A percentile compares a stretch with the other conserved stretches of the same genome.
Conservation (phyloP, 805 yeast genomes). For the Ogataea saltuana region DNA sequence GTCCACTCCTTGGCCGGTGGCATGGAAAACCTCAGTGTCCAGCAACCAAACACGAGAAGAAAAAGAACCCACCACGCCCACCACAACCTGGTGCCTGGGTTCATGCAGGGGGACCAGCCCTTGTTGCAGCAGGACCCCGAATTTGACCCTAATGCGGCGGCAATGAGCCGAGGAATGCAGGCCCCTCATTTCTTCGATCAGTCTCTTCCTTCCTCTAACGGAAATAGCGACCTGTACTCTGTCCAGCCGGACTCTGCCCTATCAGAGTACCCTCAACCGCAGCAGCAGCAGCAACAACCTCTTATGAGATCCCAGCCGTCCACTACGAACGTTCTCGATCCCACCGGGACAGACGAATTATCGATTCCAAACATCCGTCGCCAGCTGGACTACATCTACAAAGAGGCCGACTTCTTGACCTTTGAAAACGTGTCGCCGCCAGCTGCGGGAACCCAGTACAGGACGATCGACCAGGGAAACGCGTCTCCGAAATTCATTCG, state of each 20-base stretch:
- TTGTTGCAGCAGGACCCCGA: slow-evolving; percentile 10
- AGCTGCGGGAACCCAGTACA: slow-evolving; percentile 68
- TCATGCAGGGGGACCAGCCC: slow-evolving; percentile 9
- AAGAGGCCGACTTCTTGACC: slow-evolving; percentile 57
- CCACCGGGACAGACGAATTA: slow-evolving; percentile 29
- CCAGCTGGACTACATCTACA: slow-evolving; percentile 36
- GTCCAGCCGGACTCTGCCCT: not conserved
- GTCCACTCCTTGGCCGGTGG: slow-evolving; percentile 16
- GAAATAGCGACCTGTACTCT: slow-evolving; percentile 2
- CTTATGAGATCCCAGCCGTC: not conserved
- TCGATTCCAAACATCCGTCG: slow-evolving; percentile 39
- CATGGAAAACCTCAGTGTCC: slow-evolving; percentile 17
- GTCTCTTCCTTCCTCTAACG: slow-evolving; percentile 7
- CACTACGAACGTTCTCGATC: slow-evolving; percentile 11
- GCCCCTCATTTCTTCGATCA: slow-evolving; percentile 20
- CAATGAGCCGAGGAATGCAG: slow-evolving; percentile 32
- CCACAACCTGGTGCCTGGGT: slow-evolving; percentile 26
- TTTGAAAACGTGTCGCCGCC: slow-evolving; percentile 84
- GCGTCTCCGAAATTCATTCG: slow-evolving; percentile 80
- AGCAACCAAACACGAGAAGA: slow-evolving; percentile 14
- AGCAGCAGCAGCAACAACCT: slow-evolving; percentile 3
- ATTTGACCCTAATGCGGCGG: slow-evolving; percentile 38
- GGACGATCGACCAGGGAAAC: slow-evolving; percentile 77
- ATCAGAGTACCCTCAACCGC: slow-evolving; percentile 1
- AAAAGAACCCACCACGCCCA: slow-evolving; percentile 32